Base-by-base conservation (phyloP, 176 grass and related monocot genomes). In the Thalia dealbata region DNA sequence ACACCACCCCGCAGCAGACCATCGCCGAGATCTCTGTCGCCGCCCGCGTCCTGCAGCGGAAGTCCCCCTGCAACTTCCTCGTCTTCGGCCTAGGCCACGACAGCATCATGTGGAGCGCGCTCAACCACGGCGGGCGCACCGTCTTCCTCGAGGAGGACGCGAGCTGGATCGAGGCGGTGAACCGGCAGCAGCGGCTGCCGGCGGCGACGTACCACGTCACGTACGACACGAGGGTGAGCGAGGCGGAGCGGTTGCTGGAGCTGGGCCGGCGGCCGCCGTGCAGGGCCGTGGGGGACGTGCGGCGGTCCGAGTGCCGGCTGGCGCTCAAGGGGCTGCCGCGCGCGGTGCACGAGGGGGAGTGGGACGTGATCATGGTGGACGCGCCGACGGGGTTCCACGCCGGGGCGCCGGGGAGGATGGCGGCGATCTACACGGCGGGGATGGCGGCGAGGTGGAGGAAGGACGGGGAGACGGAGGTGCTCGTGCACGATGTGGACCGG, bases 101-200 rank as follows among this genome's bases (percentile, higher is more conserved):
- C 73, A 61, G 73, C 56, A 55, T 61, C n/a, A 62, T 97, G 64
- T 92, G 95, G 95, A 83, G 90, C n/a, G 89, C 92, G 45, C 89
- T 96, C 26, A 96, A 96, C 87, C 85, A 88, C 71, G 89, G 92
- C 75, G 92, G 92, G 0, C 86, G 84, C 29, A 96, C 92, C 0
- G 89, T 96, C 35, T 75, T 75, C 38, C 56, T 75, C 32, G 73
- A 75, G 73, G 73, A 75, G 55, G 56, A 61, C 73, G 54, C 43
- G 55, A 16, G 1, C 5, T 75, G 73, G 73, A 75, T 75, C 55
- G 14, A 61, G 30, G 15, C n/a, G 18, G 6, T 45, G 7, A 55
- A 32, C 16, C 54, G 14, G 22, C 30, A 21, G 12, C 30, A 14
- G 35, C 42, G 32, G 32, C 11, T 19, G 10, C 32, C 22, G 10